These are phyloP conservation scores for Oidiodendron maius DNA, from an alignment of 495 filamentous ascomycete species.

Conservation along the genomic window DNA sequence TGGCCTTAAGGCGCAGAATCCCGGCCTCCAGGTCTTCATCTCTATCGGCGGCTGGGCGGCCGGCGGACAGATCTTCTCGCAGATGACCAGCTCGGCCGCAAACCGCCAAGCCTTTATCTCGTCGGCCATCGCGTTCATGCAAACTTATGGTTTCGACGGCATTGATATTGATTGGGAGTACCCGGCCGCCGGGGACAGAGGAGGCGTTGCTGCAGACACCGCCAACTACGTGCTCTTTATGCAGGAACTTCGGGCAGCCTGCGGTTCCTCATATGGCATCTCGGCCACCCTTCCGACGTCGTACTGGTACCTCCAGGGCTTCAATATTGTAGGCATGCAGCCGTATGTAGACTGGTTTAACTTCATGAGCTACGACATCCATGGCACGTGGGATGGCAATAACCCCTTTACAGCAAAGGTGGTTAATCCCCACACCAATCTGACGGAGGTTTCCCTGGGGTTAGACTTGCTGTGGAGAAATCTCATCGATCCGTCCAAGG, in stretches of 20 bases:
- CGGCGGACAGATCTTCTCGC: constrained; percentile 22
- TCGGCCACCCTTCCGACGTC: constrained; percentile 2
- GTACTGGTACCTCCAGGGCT: constrained; percentile 45
- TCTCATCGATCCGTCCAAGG: constrained; percentile 28
- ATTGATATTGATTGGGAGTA: constrained; percentile 48
- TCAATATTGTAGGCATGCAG: constrained; percentile 35
- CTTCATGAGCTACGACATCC: constrained; percentile 50
- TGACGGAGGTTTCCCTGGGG: constrained; percentile 47
- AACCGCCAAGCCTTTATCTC: constrained; percentile 35
- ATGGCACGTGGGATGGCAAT: constrained; percentile 31
- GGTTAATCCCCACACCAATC: constrained; percentile 44
- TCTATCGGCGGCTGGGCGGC: constrained; percentile 29
- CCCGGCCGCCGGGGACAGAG: constrained; percentile 41
- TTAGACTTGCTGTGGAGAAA: constrained; percentile 48
- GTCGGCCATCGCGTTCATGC: constrained; percentile 38
- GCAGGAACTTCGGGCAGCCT: constrained; percentile 11
- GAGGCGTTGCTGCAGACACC: constrained; percentile 33
- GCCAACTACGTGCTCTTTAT: constrained; percentile 38
- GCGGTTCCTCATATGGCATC: not conserved
- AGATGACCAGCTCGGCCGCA: constrained; percentile 19
- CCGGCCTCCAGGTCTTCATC: constrained; percentile 29
- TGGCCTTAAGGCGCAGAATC: constrained; percentile 1
- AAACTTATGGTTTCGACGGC: constrained; percentile 42
- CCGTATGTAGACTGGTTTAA: constrained; percentile 45
- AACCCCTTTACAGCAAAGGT: constrained; percentile 26